Base-by-base conservation (phyloP, 306 rosid genomes). In the Canavalia gladiata region DNA sequence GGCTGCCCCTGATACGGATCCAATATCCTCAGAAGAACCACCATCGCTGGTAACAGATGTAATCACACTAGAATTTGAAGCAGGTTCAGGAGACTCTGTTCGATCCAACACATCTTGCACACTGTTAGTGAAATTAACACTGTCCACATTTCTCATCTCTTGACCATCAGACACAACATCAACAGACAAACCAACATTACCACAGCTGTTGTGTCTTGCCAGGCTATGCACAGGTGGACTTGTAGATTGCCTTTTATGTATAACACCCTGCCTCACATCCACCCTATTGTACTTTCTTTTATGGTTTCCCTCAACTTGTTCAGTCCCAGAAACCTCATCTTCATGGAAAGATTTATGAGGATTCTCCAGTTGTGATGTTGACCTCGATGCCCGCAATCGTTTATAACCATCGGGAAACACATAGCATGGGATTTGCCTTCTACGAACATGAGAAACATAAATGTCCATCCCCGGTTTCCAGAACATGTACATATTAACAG, bases 391-490 rank as follows among this genome's bases (percentile, higher is more conserved):
- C 47, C 85, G 87, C 64, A 75, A 47, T 62, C 87, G 81, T 55
- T 75, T 88, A 51, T 52, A 71, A 50, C 89, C 91, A 84, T 71
- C 84, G 29, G 91, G 78, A 55, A 86, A 81, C 35, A 77, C 91
- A 3, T 84, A 88, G 4, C 79, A 70, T 28, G 91, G 91, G 54
- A 88, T 78, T 82, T 88, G 86, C 80, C 66, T 84, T 84, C 83
- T 84, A 46, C 87, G 89, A 59, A 88, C 81, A 76, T 88, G 91
- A 31, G 89, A 88, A 75, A 88, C 88, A 86, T 78, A 37, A 0
- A 88, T 86, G 54, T 81, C 86, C 91, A 88, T 88, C 83, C 89
- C 91, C 0, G 91, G 91, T 84, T 81, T 86, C 91, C 91, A 86
- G 55, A 81, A 81, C 76, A 72, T 65, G 82, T 84, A 88, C 85